A percentile compares a stretch with the other conserved stretches of the same genome.
Evolutionary conservation across 441 rosid genomes (phyloP).

Genomic region (Populus hybrid): DNA sequence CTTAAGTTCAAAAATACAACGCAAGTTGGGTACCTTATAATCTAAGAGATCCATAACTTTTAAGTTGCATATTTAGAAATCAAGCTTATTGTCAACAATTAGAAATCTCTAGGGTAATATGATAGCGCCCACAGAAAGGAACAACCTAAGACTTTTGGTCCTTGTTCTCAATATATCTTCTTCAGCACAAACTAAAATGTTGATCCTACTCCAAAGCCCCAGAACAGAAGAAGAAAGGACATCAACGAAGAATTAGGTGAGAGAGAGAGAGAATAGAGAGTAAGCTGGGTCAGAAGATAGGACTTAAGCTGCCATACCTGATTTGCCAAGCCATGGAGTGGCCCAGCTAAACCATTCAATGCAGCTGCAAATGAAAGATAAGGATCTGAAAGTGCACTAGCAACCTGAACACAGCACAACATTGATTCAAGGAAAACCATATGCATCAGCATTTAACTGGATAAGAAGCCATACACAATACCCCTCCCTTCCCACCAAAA

Average conservation of each 20-base stretch:
- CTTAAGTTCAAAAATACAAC: not conserved
- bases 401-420: slow-evolving; percentile 51
- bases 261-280: not conserved
- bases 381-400: slow-evolving; percentile 97
- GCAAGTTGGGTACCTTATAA: not conserved
- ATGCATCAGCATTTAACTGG: not conserved
- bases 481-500: too few species aligned
- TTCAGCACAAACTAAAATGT: not conserved
- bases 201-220: not conserved
- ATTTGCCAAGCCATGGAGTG: slow-evolving; percentile 98
- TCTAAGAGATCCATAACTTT: not conserved
- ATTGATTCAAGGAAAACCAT: slow-evolving; percentile 6
- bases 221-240: not conserved
- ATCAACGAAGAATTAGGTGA: not conserved
- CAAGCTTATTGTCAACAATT: not conserved
- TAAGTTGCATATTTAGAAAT: not conserved
- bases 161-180: not conserved
- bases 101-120: not conserved
- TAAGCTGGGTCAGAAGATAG: not conserved
- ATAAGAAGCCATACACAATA: not conserved
- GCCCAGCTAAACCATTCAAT: slow-evolving; percentile 96
- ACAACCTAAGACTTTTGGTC: not conserved
- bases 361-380: slow-evolving; percentile 97
- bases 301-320: slow-evolving; percentile 53
- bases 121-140: not conserved